A percentile compares a stretch with the other conserved stretches of the same genome.
Evolutionary conservation across 2,329 filamentous ascomycete genomes (phyloP).

Genomic region (Hortaea sp.): DNA sequence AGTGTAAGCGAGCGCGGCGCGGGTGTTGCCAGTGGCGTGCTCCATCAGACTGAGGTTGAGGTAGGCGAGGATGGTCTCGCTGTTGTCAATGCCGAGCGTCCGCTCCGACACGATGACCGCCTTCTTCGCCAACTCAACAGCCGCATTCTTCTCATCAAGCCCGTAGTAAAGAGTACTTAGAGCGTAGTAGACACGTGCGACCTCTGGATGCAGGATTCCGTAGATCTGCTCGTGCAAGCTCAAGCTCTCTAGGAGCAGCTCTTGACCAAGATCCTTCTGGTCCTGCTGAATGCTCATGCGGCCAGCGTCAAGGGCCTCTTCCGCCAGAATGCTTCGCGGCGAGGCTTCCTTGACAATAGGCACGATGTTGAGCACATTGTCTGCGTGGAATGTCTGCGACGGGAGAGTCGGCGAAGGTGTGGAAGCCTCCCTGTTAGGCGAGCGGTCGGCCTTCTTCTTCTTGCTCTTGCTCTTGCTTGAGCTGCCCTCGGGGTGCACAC

Average conservation of each 20-base stretch:
- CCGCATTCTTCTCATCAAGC: constrained; percentile 93
- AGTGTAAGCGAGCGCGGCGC: constrained; percentile 75
- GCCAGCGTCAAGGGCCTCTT: constrained; percentile 91
- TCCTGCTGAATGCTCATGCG: constrained; percentile 92
- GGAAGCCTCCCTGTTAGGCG: constrained; percentile 34
- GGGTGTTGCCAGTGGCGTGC: constrained; percentile 84
- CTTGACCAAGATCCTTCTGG: constrained; percentile 91
- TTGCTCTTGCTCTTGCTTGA: constrained; percentile 43
- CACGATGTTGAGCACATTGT: constrained; percentile 87
- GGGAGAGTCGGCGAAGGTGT: constrained; percentile 35
- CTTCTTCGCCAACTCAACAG: constrained; percentile 90
- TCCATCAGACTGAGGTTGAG: constrained; percentile 91
- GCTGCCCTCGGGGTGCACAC: constrained; percentile 12
- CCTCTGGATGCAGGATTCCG: constrained; percentile 91
- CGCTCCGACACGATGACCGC: constrained; percentile 93
- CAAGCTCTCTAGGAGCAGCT: constrained; percentile 88
- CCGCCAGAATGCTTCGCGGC: constrained; percentile 79
- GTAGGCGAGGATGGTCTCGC: constrained; percentile 90
- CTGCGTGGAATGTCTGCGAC: constrained; percentile 60
- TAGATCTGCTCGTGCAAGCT: constrained; percentile 98
- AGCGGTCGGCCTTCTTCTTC: constrained; percentile 45
- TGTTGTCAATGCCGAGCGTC: constrained; percentile 84
- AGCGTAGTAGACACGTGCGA: constrained; percentile 88
- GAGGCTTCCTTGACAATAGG: constrained; percentile 90
- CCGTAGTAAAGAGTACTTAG: constrained; percentile 94